phyloP scores from a whole-genome alignment of 345 rosid genomes.

The Pistacia integerrima region DNA sequence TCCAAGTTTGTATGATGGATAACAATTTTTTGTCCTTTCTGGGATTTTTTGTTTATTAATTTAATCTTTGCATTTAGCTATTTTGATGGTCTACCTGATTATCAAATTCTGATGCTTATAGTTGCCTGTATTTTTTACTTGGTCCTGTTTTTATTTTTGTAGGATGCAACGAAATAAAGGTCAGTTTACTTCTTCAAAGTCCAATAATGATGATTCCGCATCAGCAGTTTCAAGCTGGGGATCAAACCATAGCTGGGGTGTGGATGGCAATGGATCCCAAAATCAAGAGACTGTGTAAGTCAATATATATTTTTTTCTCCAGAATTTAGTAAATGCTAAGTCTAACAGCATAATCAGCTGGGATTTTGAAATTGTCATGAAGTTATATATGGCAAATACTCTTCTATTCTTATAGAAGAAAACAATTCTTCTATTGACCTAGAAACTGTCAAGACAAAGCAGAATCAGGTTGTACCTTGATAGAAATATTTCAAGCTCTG shows the following conservation, averaged over 20 bases:
- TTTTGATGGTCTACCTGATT: too few relatives aligned
- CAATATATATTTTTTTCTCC: not conserved
- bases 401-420: too few relatives aligned
- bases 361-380: not conserved
- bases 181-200: conserved; percentile 63
- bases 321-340: not conserved
- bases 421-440: too few relatives aligned
- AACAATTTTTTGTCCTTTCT: not conserved
- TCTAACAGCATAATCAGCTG: not conserved
- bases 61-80: not conserved
- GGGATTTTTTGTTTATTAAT: not conserved
- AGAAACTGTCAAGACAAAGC: not conserved
- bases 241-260: conserved; percentile 47
- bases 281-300: conserved; percentile 55
- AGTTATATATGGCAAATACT: not conserved
- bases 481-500: not conserved
- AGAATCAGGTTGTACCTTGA: not conserved
- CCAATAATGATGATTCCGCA: conserved; percentile 56
- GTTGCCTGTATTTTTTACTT: not conserved
- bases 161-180: conserved; percentile 76
- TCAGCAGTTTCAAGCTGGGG: conserved; percentile 56
- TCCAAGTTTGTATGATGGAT: not conserved
- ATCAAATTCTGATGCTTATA: not conserved
- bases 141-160: conserved; percentile 12
- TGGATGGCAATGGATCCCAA: conserved; percentile 52